Evolutionary conservation across 164 flowering plant species (phyloP), one percentile per base, ranked within the genome.

Genomic region (Stephania japonica): DNA sequence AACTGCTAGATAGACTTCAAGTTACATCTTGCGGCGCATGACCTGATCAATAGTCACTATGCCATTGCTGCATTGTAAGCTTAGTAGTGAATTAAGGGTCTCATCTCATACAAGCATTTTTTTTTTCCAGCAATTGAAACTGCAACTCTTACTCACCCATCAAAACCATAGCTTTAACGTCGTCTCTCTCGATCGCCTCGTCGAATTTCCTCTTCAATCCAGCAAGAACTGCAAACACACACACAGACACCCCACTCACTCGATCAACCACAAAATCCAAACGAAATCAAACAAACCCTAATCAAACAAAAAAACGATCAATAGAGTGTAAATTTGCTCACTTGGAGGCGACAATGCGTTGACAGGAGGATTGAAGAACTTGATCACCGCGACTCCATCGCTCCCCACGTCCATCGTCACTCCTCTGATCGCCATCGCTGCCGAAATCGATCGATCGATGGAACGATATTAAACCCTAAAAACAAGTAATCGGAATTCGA

Each of bases 281-380:
- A 53, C 61, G 61, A 53, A 53, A 53, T 5, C 19, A 53, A 53
- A 53, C 19, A 19, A 53, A 53, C 18, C 61, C 19, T 53, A 53
- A 53, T 53, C 18, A 5, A 19, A 53, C 13, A 53, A 53, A 12
- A 53, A 4, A 53, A 0, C 13, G 18, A 44, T 8, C 12, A 53
- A 53, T 53, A 0, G 1, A 53, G 18, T 16, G 61, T 4, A 53
- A 19, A 19, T 16, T 53, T 53, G 10, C 53, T 53, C 18, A 53
- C 61, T 53, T 53, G 61, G 61, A 53, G 61, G 61, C 13, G 61
- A 53, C 61, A 53, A 53, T 53, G 61, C 61, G 18, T 53, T 53
- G 18, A 53, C 61, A 12, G 61, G 61, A 53, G 61, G 61, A 53
- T 53, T 53, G 61, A 12, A 53, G 61, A 53, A 53, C 61, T 53